Conservation (phyloP, 805 yeast species). For the Debaryomyces prosopidis region DNA sequence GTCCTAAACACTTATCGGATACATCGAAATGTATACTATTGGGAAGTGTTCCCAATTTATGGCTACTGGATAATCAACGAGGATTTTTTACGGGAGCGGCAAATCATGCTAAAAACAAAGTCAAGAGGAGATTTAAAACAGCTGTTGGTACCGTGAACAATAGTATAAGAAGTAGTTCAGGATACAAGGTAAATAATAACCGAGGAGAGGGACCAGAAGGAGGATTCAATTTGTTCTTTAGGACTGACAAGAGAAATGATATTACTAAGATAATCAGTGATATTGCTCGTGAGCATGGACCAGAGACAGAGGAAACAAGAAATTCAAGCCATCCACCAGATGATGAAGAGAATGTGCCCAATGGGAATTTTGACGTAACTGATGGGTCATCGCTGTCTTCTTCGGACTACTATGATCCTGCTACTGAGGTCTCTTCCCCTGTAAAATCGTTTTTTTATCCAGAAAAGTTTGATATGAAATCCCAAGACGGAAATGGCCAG, state of each 20-base stretch:
- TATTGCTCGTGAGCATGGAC: conserved; percentile 2
- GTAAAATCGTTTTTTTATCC: conserved; percentile 1
- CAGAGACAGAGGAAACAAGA: neutral
- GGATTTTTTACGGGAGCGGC: conserved; percentile 19
- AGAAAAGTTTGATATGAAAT: neutral
- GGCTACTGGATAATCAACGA: conserved; percentile 44
- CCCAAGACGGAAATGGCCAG: neutral
- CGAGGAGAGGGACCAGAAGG: conserved; percentile 3
- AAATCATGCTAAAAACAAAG: conserved; percentile 10
- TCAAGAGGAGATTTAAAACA: conserved; percentile 11
- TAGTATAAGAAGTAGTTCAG: conserved; percentile 7
- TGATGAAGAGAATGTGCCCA: too few relatives aligned
- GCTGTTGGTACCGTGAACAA: conserved; percentile 6
- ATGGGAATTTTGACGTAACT: neutral
- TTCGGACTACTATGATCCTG: neutral
- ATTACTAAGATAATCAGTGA: conserved; percentile 1
- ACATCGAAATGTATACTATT: conserved; percentile 49
- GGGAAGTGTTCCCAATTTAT: conserved; percentile 59
- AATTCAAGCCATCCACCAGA: neutral
- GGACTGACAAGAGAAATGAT: neutral
- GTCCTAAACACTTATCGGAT: conserved; percentile 47
- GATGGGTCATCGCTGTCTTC: neutral
- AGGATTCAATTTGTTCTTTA: conserved; percentile 4
- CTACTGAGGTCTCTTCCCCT: neutral
- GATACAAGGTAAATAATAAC: neutral